A percentile compares a stretch with the other conserved stretches of the same genome.
Conservation (phyloP, 768 basidiomycete genomes). For the Podaxis sp. region DNA sequence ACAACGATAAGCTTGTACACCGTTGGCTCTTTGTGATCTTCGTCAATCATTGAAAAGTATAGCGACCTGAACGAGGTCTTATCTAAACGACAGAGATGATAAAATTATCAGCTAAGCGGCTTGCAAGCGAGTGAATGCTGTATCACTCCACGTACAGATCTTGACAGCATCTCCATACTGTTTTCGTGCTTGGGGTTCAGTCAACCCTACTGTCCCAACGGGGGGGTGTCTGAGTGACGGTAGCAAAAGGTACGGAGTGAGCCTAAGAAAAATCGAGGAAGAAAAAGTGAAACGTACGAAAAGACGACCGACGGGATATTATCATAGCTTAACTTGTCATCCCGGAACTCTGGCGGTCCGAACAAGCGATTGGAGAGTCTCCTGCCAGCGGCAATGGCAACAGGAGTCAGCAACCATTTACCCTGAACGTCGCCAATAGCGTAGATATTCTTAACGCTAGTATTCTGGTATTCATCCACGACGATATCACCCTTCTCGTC, state of each 20-base stretch:
- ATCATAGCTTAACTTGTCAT: slow-evolving; percentile 84
- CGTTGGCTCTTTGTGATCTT: slow-evolving; percentile 92
- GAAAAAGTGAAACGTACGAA: slow-evolving; percentile 58
- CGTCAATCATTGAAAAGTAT: slow-evolving; percentile 89
- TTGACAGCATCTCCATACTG: slow-evolving; percentile 89
- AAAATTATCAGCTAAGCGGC: too few species aligned
- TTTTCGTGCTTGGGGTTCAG: slow-evolving; percentile 85
- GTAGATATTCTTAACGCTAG: slow-evolving; percentile 64
- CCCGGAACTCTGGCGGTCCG: slow-evolving; percentile 81
- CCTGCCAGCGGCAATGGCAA: slow-evolving; percentile 95
- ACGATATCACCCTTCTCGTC: slow-evolving; percentile 80
- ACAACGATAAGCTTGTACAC: slow-evolving; percentile 88
- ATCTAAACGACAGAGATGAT: slow-evolving; percentile 40
- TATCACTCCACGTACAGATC: slow-evolving; percentile 63
- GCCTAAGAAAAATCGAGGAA: not conserved
- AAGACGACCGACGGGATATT: slow-evolving; percentile 96
- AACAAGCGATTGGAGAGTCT: slow-evolving; percentile 88
- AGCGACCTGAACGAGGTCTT: slow-evolving; percentile 79
- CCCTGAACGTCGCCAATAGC: slow-evolving; percentile 94
- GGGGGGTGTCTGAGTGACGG: slow-evolving; percentile 73
- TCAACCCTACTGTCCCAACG: slow-evolving; percentile 93
- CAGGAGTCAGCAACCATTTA: slow-evolving; percentile 91
- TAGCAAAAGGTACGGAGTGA: slow-evolving; percentile 9
- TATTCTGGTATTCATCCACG: slow-evolving; percentile 91
- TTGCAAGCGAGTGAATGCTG: not conserved